Percentiles rank a stretch among this genome's conserved stretches.
Evolutionary conservation across 768 basidiomycete species (phyloP).

Genomic region (Leccinellum rugosiceps): DNA sequence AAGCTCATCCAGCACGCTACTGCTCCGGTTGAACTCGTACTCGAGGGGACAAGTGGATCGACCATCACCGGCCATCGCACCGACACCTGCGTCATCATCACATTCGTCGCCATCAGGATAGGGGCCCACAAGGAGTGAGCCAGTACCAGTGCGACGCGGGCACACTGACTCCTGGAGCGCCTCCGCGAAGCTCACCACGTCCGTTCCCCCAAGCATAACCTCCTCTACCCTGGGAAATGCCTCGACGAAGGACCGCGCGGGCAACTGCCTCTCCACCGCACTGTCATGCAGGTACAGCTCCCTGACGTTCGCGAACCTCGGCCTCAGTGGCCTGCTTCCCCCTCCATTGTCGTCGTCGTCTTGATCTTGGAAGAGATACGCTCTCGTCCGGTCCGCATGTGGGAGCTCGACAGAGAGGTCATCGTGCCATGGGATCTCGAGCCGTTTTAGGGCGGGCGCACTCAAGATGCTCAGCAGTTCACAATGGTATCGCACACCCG

Average conservation of each 20-base stretch:
- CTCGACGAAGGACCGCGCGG: constrained; percentile 13
- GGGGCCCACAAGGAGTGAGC: background rate
- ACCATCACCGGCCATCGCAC: background rate
- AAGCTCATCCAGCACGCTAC: background rate
- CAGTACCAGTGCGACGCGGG: too few relatives aligned
- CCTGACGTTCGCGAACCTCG: constrained; percentile 11
- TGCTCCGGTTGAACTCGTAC: background rate
- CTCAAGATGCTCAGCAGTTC: constrained; percentile 10
- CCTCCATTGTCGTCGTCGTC: background rate
- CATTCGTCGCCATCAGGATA: background rate
- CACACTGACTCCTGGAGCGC: constrained; percentile 11
- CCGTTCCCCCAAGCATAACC: constrained; percentile 12
- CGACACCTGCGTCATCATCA: background rate
- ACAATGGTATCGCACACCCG: constrained; percentile 14
- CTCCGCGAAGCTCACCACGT: constrained; percentile 11
- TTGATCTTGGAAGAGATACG: constrained; percentile 9
- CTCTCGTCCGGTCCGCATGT: background rate
- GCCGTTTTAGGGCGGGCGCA: constrained; percentile 7
- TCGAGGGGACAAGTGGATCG: background rate
- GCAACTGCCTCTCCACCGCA: constrained; percentile 3
- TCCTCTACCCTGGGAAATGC: constrained; percentile 17
- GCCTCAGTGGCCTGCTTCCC: background rate
- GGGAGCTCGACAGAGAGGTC: constrained; percentile 10
- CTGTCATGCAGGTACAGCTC: constrained; percentile 14
- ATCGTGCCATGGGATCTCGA: constrained; percentile 20